These are phyloP conservation scores for Ziziphus jujuba DNA, from an alignment of 306 rosid genomes.

Conservation along the genomic window DNA sequence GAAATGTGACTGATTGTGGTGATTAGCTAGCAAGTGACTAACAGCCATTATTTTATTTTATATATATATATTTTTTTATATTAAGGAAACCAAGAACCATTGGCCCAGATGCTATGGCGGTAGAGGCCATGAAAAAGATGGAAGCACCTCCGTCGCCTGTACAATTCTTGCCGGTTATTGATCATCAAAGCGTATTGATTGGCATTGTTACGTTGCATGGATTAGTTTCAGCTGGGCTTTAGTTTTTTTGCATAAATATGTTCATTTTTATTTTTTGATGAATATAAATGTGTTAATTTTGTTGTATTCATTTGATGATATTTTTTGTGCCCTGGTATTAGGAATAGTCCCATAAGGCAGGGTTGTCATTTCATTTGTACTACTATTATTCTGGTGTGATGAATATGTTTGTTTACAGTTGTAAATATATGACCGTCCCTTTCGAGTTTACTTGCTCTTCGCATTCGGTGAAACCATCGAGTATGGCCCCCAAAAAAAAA, in stretches of 20 bases:
- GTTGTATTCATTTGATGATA: conserved; percentile 2
- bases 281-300: not conserved
- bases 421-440: no score
- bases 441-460: no score
- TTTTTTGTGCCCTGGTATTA: not conserved
- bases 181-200: conserved; percentile 55
- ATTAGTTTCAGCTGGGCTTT: conserved; percentile 90
- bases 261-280: conserved; percentile 27
- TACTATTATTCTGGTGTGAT: not conserved
- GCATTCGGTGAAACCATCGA: no score
- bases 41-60: not conserved
- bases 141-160: conserved; percentile 98
- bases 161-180: conserved; percentile 88
- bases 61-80: no score
- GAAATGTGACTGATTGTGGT: not conserved
- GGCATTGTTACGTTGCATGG: conserved; percentile 98
- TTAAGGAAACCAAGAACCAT: conserved; percentile 86
- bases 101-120: conserved; percentile 84
- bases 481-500: no score
- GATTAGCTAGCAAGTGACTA: not conserved
- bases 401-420: no score
- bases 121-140: conserved; percentile 96
- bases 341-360: not conserved
- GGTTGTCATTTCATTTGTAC: not conserved
- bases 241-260: conserved; percentile 11